These are phyloP conservation scores for Noccaea caerulescens DNA, from an alignment of 345 rosid species.

Conservation along the genomic window DNA sequence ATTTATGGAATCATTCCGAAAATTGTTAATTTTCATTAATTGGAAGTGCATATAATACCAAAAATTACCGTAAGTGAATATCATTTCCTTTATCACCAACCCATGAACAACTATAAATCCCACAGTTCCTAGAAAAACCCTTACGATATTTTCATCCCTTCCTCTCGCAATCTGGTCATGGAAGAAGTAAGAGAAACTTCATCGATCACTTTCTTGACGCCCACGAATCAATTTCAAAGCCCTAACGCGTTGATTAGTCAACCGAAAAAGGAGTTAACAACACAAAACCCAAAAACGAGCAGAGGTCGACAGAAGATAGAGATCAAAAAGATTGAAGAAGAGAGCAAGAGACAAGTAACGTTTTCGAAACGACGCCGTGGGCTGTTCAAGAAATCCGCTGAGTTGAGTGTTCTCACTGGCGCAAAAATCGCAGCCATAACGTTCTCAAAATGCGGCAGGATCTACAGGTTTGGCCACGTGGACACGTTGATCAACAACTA, in stretches of 20 bases:
- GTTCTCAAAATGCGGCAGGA: slow-evolving; percentile 40
- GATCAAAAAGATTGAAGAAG: slow-evolving; percentile 35
- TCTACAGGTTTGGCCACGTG: slow-evolving; percentile 44
- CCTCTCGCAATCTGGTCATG: slow-evolving; percentile 14
- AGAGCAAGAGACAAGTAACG: slow-evolving; percentile 50
- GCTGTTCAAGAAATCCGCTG: slow-evolving; percentile 51
- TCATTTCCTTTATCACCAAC: not conserved
- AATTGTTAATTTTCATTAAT: not conserved
- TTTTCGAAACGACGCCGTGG: slow-evolving; percentile 55
- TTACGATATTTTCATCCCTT: slow-evolving; percentile 18
- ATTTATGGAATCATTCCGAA: slow-evolving; percentile 31
- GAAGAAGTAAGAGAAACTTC: slow-evolving; percentile 36
- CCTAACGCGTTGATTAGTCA: slow-evolving; percentile 7
- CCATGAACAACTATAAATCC: slow-evolving; percentile 21
- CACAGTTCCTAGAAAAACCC: slow-evolving; percentile 16
- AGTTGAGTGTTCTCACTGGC: slow-evolving; percentile 47
- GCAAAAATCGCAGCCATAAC: slow-evolving; percentile 48
- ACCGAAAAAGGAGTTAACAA: slow-evolving; percentile 24
- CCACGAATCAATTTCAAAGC: slow-evolving; percentile 18
- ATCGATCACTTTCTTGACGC: slow-evolving; percentile 10
- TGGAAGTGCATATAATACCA: slow-evolving; percentile 23
- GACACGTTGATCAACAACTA: slow-evolving; percentile 41
- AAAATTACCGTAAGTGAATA: slow-evolving; percentile 1
- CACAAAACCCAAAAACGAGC: slow-evolving; percentile 29
- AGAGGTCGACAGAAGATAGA: slow-evolving; percentile 45